Conservation (phyloP, 495 filamentous ascomycete genomes). For the Penicillium maclennaniae region DNA sequence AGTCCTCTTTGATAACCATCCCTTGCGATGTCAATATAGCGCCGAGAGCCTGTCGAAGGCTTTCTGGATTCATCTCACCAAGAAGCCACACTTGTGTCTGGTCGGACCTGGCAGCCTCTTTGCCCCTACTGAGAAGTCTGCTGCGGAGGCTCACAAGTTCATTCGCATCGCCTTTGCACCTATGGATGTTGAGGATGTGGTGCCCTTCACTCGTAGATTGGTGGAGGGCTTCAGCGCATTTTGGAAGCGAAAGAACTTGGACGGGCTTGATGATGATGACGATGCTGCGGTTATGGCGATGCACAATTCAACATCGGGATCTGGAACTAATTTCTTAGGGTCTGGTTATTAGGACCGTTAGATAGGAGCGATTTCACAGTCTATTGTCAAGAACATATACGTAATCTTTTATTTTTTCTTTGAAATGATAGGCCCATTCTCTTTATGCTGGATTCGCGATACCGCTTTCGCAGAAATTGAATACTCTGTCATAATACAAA, state of each 20-base stretch:
- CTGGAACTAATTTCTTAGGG: constrained; percentile 23
- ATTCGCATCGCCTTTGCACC: constrained; percentile 85
- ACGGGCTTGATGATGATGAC: constrained; percentile 58
- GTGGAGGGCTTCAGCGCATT: constrained; percentile 66
- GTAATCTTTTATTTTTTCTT: too few relatives aligned
- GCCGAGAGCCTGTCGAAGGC: constrained; percentile 48
- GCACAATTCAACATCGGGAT: constrained; percentile 10
- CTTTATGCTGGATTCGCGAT: too few relatives aligned
- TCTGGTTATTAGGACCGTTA: constrained; percentile 17
- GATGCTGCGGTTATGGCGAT: constrained; percentile 28
- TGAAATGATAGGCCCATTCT: too few relatives aligned
- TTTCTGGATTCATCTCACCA: constrained; percentile 70
- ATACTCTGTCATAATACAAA: too few relatives aligned
- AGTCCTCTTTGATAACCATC: constrained; percentile 65
- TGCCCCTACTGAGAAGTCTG: constrained; percentile 50
- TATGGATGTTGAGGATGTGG: constrained; percentile 64
- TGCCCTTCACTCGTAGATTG: constrained; percentile 54
- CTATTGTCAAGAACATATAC: neutral
- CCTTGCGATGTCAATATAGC: constrained; percentile 51
- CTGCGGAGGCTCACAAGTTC: constrained; percentile 56
- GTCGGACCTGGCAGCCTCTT: constrained; percentile 69
- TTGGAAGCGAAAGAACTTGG: constrained; percentile 64
- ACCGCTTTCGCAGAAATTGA: too few relatives aligned
- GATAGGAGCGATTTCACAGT: neutral
- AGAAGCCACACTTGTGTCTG: constrained; percentile 62